Percentiles rank a stretch among this genome's conserved stretches.
Conservation (phyloP, 495 filamentous ascomycete genomes). For the Recurvomyces mirabilis region DNA sequence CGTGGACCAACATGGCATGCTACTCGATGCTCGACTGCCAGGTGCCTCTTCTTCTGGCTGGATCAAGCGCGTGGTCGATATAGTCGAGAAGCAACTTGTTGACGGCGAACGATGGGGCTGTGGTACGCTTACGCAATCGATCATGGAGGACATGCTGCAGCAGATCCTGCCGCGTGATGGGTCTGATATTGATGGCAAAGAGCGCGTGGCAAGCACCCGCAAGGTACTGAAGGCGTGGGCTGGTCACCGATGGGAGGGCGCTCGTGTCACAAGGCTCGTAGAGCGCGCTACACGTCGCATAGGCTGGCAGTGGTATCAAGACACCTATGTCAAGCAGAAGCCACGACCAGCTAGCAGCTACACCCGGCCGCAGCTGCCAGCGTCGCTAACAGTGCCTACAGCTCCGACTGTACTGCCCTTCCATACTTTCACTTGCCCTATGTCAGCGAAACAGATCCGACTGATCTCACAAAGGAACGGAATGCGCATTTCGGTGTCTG, state of each 20-base stretch:
- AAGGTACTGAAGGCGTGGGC: conserved; percentile 55
- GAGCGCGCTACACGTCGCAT: conserved; percentile 70
- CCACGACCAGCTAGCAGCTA: conserved; percentile 51
- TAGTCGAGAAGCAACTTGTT: conserved; percentile 79
- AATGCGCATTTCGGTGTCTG: conserved; percentile 81
- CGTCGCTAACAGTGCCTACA: conserved; percentile 64
- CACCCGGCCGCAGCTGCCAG: conserved; percentile 62
- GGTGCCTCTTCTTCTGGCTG: conserved; percentile 58
- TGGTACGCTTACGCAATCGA: conserved; percentile 50
- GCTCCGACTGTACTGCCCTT: conserved; percentile 97
- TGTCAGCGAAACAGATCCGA: conserved; percentile 87
- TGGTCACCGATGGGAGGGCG: conserved; percentile 75
- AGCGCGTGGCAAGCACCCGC: conserved; percentile 33
- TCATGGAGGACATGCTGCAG: conserved; percentile 40
- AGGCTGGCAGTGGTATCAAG: conserved; percentile 81
- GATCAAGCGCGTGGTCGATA: conserved; percentile 91
- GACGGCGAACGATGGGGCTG: conserved; percentile 84
- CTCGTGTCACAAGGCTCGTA: conserved; percentile 69
- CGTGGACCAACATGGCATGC: conserved; percentile 74
- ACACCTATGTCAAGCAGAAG: conserved; percentile 56
- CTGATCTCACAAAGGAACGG: conserved; percentile 94
- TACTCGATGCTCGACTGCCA: conserved; percentile 57
- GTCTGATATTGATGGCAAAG: conserved; percentile 27
- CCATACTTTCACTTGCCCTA: conserved; percentile 91
- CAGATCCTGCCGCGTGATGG: conserved; percentile 34